These are phyloP conservation scores for Ophiostoma himal-ulmi DNA, from an alignment of 2,329 filamentous ascomycete genomes.

Conservation along the genomic window DNA sequence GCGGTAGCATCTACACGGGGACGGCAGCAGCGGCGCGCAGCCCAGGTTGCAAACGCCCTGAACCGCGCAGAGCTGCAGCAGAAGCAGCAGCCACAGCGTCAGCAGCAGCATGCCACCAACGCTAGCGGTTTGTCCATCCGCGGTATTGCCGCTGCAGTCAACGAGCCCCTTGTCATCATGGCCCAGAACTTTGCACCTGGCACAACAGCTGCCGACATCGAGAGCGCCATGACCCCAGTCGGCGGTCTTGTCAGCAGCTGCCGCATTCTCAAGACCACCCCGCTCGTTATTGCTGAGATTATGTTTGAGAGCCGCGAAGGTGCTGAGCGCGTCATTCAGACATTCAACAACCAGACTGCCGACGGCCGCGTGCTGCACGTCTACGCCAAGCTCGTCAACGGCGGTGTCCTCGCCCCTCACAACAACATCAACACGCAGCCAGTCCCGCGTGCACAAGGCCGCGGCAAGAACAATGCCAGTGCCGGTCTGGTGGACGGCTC, in stretches of 20 bases:
- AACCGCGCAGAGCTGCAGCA: slow-evolving; percentile 31
- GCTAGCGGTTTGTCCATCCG: slow-evolving; percentile 58
- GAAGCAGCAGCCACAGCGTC: slow-evolving; percentile 27
- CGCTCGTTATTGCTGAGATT: slow-evolving; percentile 72
- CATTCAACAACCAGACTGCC: slow-evolving; percentile 74
- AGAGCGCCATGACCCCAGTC: slow-evolving; percentile 72
- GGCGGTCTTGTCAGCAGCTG: slow-evolving; percentile 64
- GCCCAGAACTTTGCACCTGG: slow-evolving; percentile 78
- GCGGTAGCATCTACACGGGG: slow-evolving; percentile 24
- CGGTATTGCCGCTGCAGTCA: slow-evolving; percentile 54
- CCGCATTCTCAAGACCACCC: slow-evolving; percentile 59
- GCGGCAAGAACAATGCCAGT: slow-evolving; percentile 28
- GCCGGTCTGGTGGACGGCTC: slow-evolving; percentile 48
- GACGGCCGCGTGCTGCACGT: slow-evolving; percentile 70
- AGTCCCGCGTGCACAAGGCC: not conserved
- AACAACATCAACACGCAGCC: slow-evolving; percentile 26
- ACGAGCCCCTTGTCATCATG: slow-evolving; percentile 59
- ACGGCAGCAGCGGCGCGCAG: slow-evolving; percentile 33
- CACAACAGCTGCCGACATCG: slow-evolving; percentile 75
- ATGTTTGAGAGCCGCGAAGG: slow-evolving; percentile 66
- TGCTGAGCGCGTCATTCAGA: slow-evolving; percentile 67
- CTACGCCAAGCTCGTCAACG: slow-evolving; percentile 54
- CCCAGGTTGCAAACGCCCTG: slow-evolving; percentile 43
- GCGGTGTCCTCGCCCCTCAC: slow-evolving; percentile 32
- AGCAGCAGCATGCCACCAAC: slow-evolving; percentile 6